Conservation (phyloP, 805 yeast genomes). For the Wickerhamomyces strasburgensis region DNA sequence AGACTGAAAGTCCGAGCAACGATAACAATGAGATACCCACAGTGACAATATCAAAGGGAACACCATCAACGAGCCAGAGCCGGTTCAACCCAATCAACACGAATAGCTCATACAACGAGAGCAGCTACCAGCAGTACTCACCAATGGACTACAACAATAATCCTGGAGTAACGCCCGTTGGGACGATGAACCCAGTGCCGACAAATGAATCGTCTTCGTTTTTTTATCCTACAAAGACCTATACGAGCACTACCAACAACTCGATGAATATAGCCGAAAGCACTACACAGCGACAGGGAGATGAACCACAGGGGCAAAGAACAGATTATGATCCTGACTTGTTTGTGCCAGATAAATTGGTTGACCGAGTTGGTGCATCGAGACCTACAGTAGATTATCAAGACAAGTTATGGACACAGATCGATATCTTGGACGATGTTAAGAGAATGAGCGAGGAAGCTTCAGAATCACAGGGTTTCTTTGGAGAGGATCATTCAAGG, state of each 20-base stretch:
- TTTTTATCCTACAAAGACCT: slow-evolving; percentile 1
- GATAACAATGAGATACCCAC: no score
- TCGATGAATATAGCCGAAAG: slow-evolving; percentile 1
- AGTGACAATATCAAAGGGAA: no score
- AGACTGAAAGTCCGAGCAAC: no score
- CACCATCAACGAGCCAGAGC: no score
- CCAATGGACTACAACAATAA: no score
- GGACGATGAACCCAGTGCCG: no score
- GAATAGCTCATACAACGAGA: no score
- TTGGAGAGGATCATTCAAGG: slow-evolving; percentile 9
- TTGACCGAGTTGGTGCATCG: slow-evolving; percentile 49
- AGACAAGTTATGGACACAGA: slow-evolving; percentile 82
- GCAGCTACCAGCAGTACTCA: no score
- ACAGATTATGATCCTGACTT: background rate
- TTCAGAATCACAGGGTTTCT: slow-evolving; percentile 8
- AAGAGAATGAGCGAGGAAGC: slow-evolving; percentile 31
- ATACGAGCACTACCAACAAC: slow-evolving; percentile 2
- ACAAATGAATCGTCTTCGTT: no score
- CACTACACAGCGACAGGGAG: slow-evolving; percentile 2
- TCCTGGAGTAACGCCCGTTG: no score
- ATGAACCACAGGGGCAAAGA: background rate
- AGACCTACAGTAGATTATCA: slow-evolving; percentile 60
- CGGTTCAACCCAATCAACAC: no score
- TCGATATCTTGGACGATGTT: slow-evolving; percentile 81
- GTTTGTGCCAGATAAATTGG: slow-evolving; percentile 13